Evolutionary conservation across 208 protist species (phyloP).

Genomic region (Trichomonas vaginalis): DNA sequence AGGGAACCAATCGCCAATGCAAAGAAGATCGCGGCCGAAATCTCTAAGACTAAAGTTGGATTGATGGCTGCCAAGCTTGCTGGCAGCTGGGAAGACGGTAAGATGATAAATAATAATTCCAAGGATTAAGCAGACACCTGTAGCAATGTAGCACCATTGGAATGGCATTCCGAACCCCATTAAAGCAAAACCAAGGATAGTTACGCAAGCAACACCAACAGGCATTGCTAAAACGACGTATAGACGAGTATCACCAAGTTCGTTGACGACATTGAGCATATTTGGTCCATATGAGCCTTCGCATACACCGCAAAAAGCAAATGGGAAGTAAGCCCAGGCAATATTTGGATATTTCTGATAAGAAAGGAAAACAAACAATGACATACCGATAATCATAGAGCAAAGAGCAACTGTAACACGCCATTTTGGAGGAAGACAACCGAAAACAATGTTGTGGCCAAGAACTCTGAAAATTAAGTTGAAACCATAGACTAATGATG

Average conservation of each 20-base stretch:
- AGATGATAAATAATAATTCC: not conserved
- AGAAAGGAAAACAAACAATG: not conserved
- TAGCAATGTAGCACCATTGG: not conserved
- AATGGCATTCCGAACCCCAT: not conserved
- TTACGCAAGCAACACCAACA: not conserved
- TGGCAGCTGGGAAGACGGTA: not conserved
- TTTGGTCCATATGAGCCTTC: conserved; percentile 10
- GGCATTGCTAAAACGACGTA: conserved; percentile 1
- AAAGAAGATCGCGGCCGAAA: not conserved
- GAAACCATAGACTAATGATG: not conserved
- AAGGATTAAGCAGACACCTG: not conserved
- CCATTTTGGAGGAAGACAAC: not conserved
- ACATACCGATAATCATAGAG: not conserved
- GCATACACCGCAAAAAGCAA: not conserved
- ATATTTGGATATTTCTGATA: not conserved
- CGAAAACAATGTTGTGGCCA: not conserved
- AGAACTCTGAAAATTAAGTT: conserved; percentile 6
- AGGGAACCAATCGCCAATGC: not conserved
- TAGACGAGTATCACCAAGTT: not conserved
- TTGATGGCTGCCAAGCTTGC: not conserved
- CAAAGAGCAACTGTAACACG: not conserved
- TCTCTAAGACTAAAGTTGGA: not conserved
- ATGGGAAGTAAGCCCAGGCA: not conserved
- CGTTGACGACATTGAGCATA: not conserved
- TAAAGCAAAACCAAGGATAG: not conserved